Evolutionary conservation across 2,329 filamentous ascomycete genomes (phyloP).

Genomic region (Fusarium dlaminii): DNA sequence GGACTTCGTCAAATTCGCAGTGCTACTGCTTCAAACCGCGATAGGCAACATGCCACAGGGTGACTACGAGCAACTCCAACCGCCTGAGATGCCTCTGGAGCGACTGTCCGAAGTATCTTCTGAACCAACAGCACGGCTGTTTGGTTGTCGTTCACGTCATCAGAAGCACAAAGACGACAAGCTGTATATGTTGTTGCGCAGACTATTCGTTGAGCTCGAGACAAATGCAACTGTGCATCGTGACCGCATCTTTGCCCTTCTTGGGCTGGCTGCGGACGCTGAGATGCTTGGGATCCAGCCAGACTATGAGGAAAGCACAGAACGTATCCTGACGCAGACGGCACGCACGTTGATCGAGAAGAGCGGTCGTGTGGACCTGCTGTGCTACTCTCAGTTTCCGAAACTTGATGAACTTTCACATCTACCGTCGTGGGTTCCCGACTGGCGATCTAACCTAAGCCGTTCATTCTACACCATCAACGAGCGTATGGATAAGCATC

Average conservation of each 20-base stretch:
- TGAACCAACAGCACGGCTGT: not conserved
- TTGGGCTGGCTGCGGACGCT: not conserved
- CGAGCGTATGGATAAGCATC: not conserved
- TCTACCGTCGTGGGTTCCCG: not conserved
- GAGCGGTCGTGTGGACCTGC: fast-evolving
- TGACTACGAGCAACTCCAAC: not conserved
- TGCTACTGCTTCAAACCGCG: not conserved
- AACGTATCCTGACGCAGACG: not conserved
- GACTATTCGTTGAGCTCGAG: not conserved
- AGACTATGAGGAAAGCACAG: not conserved
- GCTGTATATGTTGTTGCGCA: not conserved
- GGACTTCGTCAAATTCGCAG: not conserved
- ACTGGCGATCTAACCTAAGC: not conserved
- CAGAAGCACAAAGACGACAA: not conserved
- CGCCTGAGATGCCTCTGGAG: not conserved
- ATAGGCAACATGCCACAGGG: not conserved
- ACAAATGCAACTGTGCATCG: not conserved
- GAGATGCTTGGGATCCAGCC: not conserved
- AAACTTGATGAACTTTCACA: not conserved
- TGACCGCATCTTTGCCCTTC: not conserved
- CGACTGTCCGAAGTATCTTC: not conserved
- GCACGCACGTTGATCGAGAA: not conserved
- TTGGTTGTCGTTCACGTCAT: not conserved
- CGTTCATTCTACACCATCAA: not conserved
- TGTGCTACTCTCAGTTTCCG: not conserved